Evolutionary conservation across 495 filamentous ascomycete genomes (phyloP), one percentile per base, ranked within the genome.

Genomic region (Chlorociboria aeruginascens): DNA sequence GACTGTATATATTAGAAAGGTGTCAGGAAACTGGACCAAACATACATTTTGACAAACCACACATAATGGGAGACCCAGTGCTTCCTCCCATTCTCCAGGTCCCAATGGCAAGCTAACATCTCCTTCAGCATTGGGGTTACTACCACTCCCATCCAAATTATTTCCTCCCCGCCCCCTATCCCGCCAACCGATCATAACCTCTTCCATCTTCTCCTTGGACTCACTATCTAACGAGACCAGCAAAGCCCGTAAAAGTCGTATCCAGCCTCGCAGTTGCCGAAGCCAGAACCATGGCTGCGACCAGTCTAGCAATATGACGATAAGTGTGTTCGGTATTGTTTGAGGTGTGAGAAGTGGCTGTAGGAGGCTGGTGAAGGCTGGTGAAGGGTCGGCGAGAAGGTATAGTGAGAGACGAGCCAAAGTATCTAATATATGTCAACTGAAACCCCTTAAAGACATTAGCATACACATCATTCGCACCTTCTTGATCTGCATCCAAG

Each of bases 51-150:
- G 89, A 58, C 89, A 95, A 31, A 96, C 86, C 31, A 95, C 83
- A 65, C 87, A 94, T 48, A 96, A 69, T 0, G 90, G 90, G 37
- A 97, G 66, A 6, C 90, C 90, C 10, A 97, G 69, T 2, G 78
- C 85, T 60, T 95, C 89, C 55, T 95, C 88, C 85, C 89, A 96
- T 67, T 97, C 90, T 28, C 90, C 90, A 7, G 84, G 85, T 8
- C 90, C 89, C 29, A 93, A 57, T 0, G 88, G 87, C 53, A 95
- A 71, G 41, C 79, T 76, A 31, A 87, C 76, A 60, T 85, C 71
- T 53, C 66, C 63, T 55, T 80, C 71, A 48, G 70, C 62, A 48
- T 70, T 60, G 14, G 61, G 63, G 1, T 65, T 63, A 10, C 43
- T 39, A 9, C 44, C 49, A 7, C 66, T 63, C 6, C 73, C 63